phyloP scores from a whole-genome alignment of 2,329 filamentous ascomycete species.

The Pseudogymnoascus sp. region DNA sequence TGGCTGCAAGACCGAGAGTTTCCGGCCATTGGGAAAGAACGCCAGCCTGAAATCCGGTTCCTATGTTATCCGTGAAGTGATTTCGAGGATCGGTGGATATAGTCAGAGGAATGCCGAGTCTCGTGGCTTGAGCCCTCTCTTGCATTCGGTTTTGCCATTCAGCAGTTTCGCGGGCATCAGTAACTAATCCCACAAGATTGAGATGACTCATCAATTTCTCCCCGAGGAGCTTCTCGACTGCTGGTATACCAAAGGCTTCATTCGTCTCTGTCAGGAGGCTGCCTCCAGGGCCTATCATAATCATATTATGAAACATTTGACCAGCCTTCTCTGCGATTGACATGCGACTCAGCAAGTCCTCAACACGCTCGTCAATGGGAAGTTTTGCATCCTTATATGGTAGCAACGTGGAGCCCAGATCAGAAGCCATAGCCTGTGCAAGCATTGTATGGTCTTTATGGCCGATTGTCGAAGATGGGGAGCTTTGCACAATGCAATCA shows the following conservation, averaged over 20 bases:
- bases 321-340: not conserved
- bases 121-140: slow-evolving; percentile 34
- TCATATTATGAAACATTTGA: no score
- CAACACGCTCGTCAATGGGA: not conserved
- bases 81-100: slow-evolving; percentile 41
- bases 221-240: no score
- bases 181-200: no score
- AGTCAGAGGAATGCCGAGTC: slow-evolving; percentile 41
- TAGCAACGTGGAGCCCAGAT: not conserved
- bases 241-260: no score
- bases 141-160: slow-evolving; percentile 26
- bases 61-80: slow-evolving; percentile 36
- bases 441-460: not conserved
- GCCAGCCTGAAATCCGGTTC: slow-evolving; percentile 35
- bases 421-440: not conserved
- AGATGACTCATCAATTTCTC: no score
- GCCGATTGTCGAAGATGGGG: no score
- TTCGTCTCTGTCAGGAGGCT: no score
- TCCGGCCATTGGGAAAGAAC: slow-evolving; percentile 45
- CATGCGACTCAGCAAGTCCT: not conserved
- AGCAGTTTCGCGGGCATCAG: no score
- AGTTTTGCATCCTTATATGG: not conserved
- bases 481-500: no score
- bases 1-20: slow-evolving; percentile 40
- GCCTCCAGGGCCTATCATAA: no score